These are phyloP conservation scores for Cyphellophora europaea DNA, from an alignment of 2,329 filamentous ascomycete species.

Conservation along the genomic window DNA sequence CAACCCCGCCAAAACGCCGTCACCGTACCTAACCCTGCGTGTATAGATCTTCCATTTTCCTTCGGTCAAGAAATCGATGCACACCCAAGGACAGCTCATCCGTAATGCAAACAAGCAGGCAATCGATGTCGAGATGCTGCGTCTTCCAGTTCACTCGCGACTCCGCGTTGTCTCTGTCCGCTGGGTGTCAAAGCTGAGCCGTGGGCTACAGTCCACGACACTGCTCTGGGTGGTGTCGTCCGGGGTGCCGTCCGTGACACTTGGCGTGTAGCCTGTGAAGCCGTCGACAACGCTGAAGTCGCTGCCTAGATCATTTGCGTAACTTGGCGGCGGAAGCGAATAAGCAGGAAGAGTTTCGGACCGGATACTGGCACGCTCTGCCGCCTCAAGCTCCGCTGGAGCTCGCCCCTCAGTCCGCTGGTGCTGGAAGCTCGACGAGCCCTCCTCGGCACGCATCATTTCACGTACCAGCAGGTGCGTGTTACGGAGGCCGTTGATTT, in stretches of 20 bases:
- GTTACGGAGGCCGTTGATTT: slow-evolving; percentile 44
- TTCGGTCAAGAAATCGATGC: neutral
- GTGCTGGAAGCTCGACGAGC: slow-evolving; percentile 38
- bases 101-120: neutral
- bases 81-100: neutral
- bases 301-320: slow-evolving; percentile 29
- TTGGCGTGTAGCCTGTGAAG: slow-evolving; percentile 29
- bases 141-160: neutral
- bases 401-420: slow-evolving; percentile 24
- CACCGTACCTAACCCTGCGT: too few relatives aligned
- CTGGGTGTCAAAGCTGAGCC: slow-evolving; percentile 30
- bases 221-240: slow-evolving; percentile 35
- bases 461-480: too few relatives aligned
- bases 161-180: slow-evolving; percentile 9
- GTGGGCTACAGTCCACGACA: slow-evolving; percentile 29
- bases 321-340: slow-evolving; percentile 27
- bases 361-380: slow-evolving; percentile 10
- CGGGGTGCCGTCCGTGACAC: too few relatives aligned
- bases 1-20: too few relatives aligned
- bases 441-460: too few relatives aligned
- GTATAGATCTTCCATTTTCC: neutral
- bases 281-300: slow-evolving; percentile 32
- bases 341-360: slow-evolving; percentile 16
- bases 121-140: neutral
- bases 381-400: slow-evolving; percentile 9